Evolutionary conservation across 805 yeast species (phyloP).

Genomic region (Cyberlindnera veronae): DNA sequence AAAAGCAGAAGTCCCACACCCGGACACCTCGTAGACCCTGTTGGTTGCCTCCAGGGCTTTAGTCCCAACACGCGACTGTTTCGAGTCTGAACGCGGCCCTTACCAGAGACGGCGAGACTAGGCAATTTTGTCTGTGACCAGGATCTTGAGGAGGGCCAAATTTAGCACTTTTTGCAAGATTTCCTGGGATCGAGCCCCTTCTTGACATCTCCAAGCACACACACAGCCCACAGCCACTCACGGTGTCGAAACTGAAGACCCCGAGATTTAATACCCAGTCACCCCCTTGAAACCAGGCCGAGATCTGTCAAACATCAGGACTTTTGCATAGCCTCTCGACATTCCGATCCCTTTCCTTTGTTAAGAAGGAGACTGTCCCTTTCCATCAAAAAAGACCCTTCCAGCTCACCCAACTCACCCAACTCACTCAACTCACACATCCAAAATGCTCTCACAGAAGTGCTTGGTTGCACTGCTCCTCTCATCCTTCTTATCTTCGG

Average conservation of each 20-base stretch:
- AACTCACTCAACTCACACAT: too few species aligned
- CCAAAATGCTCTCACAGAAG: too few species aligned
- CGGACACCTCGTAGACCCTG: too few species aligned
- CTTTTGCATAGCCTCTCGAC: not conserved
- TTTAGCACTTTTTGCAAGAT: not conserved
- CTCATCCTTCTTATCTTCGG: too few species aligned
- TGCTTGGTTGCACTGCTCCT: too few species aligned
- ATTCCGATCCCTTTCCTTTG: not conserved
- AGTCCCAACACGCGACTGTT: too few species aligned
- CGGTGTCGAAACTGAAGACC: not conserved
- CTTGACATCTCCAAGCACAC: not conserved
- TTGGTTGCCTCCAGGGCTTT: too few species aligned
- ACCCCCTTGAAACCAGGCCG: too few species aligned
- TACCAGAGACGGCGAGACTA: too few species aligned
- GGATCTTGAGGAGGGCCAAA: not conserved
- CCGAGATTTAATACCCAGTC: not conserved
- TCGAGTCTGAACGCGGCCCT: too few species aligned
- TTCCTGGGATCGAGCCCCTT: not conserved
- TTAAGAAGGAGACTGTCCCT: too few species aligned
- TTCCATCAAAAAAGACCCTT: not conserved
- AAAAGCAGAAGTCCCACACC: too few species aligned
- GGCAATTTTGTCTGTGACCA: not conserved
- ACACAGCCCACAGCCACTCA: not conserved
- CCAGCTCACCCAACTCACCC: not conserved
- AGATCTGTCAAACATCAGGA: not conserved